Conservation (phyloP, 1,139 yeast genomes). For the Blastobotrys elegans region DNA sequence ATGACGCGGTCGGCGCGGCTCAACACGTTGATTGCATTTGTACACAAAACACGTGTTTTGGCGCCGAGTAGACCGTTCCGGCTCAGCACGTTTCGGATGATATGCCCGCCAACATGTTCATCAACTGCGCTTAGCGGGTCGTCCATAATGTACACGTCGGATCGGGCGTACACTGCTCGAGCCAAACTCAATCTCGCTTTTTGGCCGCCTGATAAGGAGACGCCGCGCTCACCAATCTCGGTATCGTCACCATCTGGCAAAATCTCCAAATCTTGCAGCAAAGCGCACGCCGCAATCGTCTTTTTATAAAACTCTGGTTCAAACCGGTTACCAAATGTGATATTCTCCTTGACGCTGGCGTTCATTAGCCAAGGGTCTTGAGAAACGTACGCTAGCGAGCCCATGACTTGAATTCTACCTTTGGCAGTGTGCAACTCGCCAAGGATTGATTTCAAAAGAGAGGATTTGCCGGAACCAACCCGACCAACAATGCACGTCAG, state of each 20-base stretch:
- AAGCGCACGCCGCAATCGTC: constrained; percentile 85
- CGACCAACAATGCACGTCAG: constrained; percentile 85
- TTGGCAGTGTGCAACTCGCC: constrained; percentile 80
- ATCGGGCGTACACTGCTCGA: constrained; percentile 91
- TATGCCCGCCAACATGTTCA: constrained; percentile 87
- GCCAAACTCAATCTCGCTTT: constrained; percentile 92
- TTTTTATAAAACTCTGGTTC: constrained; percentile 75
- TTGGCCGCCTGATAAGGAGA: constrained; percentile 94
- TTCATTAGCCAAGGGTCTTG: constrained; percentile 96
- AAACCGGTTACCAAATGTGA: constrained; percentile 79
- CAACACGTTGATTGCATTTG: constrained; percentile 73
- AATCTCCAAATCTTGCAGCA: constrained; percentile 69
- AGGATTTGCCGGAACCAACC: constrained; percentile 92
- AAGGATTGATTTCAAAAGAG: constrained; percentile 72
- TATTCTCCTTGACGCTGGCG: constrained; percentile 84
- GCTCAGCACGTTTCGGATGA: constrained; percentile 61
- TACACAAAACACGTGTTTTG: constrained; percentile 74
- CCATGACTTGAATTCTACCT: constrained; percentile 71
- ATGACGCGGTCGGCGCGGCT: constrained; percentile 59
- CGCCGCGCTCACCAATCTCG: constrained; percentile 95
- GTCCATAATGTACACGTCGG: constrained; percentile 84
- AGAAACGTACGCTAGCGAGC: constrained; percentile 84
- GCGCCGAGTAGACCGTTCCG: constrained; percentile 53
- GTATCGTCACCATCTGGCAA: constrained; percentile 88
- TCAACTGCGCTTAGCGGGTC: constrained; percentile 93